Evolutionary conservation across 306 rosid species (phyloP).

Genomic region (Quillaja saponaria): DNA sequence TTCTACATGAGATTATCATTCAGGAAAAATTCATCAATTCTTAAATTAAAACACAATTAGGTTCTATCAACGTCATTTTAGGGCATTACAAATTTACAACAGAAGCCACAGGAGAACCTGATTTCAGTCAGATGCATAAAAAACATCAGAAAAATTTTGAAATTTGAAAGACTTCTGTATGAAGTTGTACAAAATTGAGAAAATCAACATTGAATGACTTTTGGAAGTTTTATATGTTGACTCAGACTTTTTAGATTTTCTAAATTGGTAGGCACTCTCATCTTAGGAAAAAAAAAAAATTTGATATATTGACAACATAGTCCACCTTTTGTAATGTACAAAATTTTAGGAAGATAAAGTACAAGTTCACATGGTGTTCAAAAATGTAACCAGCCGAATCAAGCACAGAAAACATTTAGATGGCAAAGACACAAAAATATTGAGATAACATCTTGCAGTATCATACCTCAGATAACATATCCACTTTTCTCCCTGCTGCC

Average conservation of each 20-base stretch:
- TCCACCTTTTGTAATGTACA: conserved; percentile 2
- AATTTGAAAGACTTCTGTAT: too few species aligned
- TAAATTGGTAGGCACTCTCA: too few species aligned
- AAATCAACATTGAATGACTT: too few species aligned
- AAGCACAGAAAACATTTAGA: conserved; percentile 13
- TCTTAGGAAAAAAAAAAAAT: too few species aligned
- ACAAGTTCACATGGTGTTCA: background rate
- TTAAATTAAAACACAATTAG: background rate
- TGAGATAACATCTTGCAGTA: background rate
- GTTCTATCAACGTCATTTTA: conserved; percentile 3
- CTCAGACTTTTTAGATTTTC: too few species aligned
- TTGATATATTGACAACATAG: too few species aligned
- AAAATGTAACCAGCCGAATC: conserved; percentile 14
- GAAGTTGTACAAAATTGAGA: too few species aligned
- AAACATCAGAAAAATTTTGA: background rate
- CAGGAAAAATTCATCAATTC: conserved; percentile 12
- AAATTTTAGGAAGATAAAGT: background rate
- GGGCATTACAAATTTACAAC: background rate
- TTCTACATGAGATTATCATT: background rate
- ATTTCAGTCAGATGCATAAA: background rate
- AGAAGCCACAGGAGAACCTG: background rate
- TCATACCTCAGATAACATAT: conserved; percentile 82
- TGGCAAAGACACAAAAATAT: conserved; percentile 15
- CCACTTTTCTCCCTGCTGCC: conserved; percentile 72
- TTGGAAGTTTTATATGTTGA: too few species aligned